Evolutionary conservation across 495 filamentous ascomycete genomes (phyloP).

Genomic region (Lasiosphaeriaceae sp.): DNA sequence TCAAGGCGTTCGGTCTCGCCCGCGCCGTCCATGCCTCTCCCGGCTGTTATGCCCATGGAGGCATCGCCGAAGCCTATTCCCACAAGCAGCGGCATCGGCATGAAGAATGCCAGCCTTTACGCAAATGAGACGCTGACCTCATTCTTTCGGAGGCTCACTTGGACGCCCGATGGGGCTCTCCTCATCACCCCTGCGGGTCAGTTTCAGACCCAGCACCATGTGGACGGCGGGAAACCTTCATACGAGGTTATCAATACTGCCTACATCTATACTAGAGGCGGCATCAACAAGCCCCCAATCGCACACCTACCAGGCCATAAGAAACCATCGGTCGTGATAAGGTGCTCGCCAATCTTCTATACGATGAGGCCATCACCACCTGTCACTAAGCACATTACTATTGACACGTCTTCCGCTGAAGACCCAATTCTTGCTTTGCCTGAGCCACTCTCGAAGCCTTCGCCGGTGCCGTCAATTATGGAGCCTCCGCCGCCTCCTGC

Average conservation of each 20-base stretch:
- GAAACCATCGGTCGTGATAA: conserved; percentile 94
- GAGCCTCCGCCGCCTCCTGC: conserved; percentile 72
- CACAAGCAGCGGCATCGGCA: conserved; percentile 53
- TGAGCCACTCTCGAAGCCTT: conserved; percentile 67
- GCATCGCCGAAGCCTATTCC: conserved; percentile 73
- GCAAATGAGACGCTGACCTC: conserved; percentile 97
- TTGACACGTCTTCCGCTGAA: conserved; percentile 86
- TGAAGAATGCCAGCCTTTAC: conserved; percentile 85
- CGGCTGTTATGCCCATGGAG: conserved; percentile 94
- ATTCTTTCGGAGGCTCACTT: conserved; percentile 92
- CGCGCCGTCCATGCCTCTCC: conserved; percentile 90
- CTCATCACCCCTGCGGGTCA: conserved; percentile 96
- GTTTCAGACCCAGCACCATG: conserved; percentile 75
- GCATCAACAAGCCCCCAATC: conserved; percentile 94
- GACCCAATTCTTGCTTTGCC: conserved; percentile 79
- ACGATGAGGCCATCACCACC: conserved; percentile 65
- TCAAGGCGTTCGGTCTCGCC: conserved; percentile 91
- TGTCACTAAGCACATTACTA: conserved; percentile 80
- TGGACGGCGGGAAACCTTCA: conserved; percentile 64
- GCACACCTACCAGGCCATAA: conserved; percentile 98
- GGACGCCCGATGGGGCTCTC: conserved; percentile 91
- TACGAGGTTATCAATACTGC: conserved; percentile 96
- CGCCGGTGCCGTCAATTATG: conserved; percentile 61
- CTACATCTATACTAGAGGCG: conserved; percentile 95
- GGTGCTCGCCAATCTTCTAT: conserved; percentile 89